Conservation (phyloP, 176 grass and related monocot genomes). For the Echinochloa phyllopogon region DNA sequence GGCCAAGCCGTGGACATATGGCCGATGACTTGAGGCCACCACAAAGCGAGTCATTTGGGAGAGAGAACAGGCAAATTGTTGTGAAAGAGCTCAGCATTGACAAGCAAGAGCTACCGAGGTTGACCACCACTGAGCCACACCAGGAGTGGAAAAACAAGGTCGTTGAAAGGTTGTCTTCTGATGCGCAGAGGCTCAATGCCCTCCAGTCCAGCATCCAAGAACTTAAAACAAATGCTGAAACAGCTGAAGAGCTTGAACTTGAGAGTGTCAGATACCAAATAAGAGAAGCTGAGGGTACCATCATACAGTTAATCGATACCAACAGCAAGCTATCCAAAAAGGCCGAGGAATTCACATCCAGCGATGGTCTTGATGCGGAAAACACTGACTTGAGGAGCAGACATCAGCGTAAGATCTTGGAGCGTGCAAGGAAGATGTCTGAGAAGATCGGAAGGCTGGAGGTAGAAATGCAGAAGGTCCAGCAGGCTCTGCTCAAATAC, state of each 20-base stretch:
- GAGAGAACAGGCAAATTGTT: conserved; percentile 48
- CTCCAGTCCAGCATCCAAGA: conserved; percentile 81
- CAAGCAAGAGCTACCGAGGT: conserved; percentile 64
- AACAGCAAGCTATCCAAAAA: conserved; percentile 88
- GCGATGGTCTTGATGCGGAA: conserved; percentile 44
- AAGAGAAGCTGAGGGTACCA: conserved; percentile 71
- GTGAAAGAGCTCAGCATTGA: conserved; percentile 88
- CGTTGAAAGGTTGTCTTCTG: conserved; percentile 66
- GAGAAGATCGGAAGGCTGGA: conserved; percentile 90
- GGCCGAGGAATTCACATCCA: conserved; percentile 55
- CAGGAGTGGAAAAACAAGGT: conserved; percentile 82
- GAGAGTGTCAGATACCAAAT: conserved; percentile 68
- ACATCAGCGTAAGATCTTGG: conserved; percentile 78
- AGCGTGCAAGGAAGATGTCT: conserved; percentile 71
- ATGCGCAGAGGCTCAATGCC: conserved; percentile 66
- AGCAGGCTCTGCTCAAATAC: conserved; percentile 62
- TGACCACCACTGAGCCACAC: conserved; percentile 38
- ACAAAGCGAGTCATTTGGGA: conserved; percentile 59
- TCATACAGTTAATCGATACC: conserved; percentile 76
- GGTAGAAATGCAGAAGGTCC: conserved; percentile 75
- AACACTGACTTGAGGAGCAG: conserved; percentile 63
- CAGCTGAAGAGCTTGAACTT: conserved; percentile 62
- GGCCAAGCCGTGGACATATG: conserved; percentile 50
- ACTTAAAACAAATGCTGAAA: conserved; percentile 61
- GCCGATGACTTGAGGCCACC: conserved; percentile 50